Percentiles rank a stretch among this genome's conserved stretches.
phyloP scores from a whole-genome alignment of 179 eudicot genomes.

The Gypsophila paniculata region DNA sequence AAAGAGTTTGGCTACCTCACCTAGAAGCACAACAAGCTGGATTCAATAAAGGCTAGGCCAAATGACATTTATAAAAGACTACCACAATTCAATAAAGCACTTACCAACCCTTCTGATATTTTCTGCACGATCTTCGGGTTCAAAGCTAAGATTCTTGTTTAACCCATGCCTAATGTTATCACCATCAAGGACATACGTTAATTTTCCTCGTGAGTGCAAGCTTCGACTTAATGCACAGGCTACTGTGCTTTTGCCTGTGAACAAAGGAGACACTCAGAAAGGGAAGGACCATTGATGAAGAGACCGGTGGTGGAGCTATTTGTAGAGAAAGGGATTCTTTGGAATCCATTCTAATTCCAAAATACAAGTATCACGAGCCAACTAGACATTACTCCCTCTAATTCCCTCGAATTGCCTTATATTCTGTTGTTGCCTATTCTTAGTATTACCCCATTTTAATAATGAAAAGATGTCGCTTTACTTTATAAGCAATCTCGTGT shows the following conservation, averaged over 20 bases:
- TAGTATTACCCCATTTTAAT: too few relatives aligned
- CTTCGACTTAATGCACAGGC: constrained; percentile 41
- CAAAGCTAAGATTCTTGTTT: constrained; percentile 37
- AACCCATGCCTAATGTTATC: constrained; percentile 50
- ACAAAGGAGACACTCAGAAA: constrained; percentile 18
- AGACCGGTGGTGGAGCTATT: not conserved
- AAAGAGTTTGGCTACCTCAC: constrained; percentile 95
- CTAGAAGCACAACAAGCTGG: constrained; percentile 26
- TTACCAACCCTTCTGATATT: constrained; percentile 48
- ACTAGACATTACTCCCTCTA: not conserved
- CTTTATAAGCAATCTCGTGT: not conserved
- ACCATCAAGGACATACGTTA: constrained; percentile 47
- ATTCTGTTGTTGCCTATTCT: too few relatives aligned
- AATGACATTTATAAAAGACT: not conserved
- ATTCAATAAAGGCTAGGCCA: not conserved
- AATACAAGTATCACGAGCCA: not conserved
- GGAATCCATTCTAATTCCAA: not conserved
- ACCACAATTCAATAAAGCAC: not conserved
- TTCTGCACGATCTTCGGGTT: constrained; percentile 43
- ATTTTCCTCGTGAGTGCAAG: constrained; percentile 40
- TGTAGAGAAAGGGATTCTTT: not conserved
- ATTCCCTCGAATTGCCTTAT: too few relatives aligned
- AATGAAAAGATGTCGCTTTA: too few relatives aligned
- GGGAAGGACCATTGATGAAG: constrained; percentile 1
- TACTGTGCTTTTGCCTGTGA: constrained; percentile 42